Conservation (phyloP, 2,329 filamentous ascomycete genomes). For the Ophiostoma montium region DNA sequence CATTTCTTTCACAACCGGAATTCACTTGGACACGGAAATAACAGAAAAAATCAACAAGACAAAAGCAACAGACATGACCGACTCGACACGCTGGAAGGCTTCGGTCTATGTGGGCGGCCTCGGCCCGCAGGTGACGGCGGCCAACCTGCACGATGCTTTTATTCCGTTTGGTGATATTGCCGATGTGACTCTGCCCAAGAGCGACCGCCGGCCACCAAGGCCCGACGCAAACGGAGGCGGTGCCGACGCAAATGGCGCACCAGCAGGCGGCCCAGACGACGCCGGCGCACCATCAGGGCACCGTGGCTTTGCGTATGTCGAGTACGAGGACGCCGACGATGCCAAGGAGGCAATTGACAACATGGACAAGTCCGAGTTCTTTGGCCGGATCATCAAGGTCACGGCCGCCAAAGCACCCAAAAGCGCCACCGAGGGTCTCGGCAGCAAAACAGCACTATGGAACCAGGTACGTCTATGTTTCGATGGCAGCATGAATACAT, state of each 20-base stretch:
- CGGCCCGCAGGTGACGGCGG: slow-evolving; percentile 59
- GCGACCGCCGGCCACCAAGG: slow-evolving; percentile 42
- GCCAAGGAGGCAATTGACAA: slow-evolving; percentile 95
- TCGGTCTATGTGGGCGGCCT: slow-evolving; percentile 90
- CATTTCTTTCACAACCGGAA: too few relatives aligned
- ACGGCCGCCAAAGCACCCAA: slow-evolving; percentile 86
- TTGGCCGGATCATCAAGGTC: slow-evolving; percentile 83
- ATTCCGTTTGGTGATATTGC: slow-evolving; percentile 93
- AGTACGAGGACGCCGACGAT: slow-evolving; percentile 76
- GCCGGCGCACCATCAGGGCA: slow-evolving; percentile 29
- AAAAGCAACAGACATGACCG: slow-evolving; percentile 46
- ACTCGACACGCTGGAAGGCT: slow-evolving; percentile 70
- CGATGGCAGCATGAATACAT: slow-evolving; percentile 2
- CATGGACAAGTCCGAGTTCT: slow-evolving; percentile 95
- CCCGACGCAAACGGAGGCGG: neutral
- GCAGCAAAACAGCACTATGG: slow-evolving; percentile 91
- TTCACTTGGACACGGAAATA: neutral
- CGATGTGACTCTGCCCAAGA: slow-evolving; percentile 80
- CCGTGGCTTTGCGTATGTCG: slow-evolving; percentile 90
- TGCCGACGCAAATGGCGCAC: neutral
- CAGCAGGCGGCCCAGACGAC: neutral
- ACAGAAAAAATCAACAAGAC: neutral
- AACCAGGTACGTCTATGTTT: slow-evolving; percentile 57
- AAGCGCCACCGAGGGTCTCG: slow-evolving; percentile 71
- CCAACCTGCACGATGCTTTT: slow-evolving; percentile 77